A percentile compares a stretch with the other conserved stretches of the same genome.
Conservation (phyloP, 2,329 filamentous ascomycete species). For the Pseudogymnoascus sp. region DNA sequence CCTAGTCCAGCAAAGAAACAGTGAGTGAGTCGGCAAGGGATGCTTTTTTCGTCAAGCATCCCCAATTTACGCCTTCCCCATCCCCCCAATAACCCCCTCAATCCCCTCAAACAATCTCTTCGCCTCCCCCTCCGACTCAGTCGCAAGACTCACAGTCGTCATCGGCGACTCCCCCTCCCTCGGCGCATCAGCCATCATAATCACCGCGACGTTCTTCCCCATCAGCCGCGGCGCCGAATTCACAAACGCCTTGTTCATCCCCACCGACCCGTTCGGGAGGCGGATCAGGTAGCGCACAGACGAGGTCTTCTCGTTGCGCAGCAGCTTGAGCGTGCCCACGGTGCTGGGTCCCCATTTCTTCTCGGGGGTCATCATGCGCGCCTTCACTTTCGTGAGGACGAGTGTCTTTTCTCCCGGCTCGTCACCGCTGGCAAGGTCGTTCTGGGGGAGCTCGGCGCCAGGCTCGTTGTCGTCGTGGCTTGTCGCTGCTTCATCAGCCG, state of each 20-base stretch:
- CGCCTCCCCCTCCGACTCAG: conserved; percentile 43
- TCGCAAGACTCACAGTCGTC: conserved; percentile 48
- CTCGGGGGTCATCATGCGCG: conserved; percentile 34
- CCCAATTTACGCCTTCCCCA: not conserved
- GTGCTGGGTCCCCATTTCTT: not conserved
- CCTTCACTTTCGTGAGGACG: conserved; percentile 46
- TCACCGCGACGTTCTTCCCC: conserved; percentile 53
- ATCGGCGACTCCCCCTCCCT: conserved; percentile 61
- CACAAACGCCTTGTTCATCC: conserved; percentile 64
- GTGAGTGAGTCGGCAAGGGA: too few species aligned
- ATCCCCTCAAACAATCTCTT: conserved; percentile 38
- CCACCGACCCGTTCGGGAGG: conserved; percentile 60
- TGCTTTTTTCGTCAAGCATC: not conserved
- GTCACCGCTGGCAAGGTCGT: conserved; percentile 53
- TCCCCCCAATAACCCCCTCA: conserved; percentile 26
- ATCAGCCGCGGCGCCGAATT: conserved; percentile 55
- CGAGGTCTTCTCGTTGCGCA: conserved; percentile 35
- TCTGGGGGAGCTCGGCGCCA: conserved; percentile 32
- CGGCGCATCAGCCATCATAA: conserved; percentile 50
- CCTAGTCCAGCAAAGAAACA: not conserved
- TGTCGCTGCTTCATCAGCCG: conserved; percentile 19
- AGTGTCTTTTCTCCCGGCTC: conserved; percentile 65
- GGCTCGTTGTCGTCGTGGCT: conserved; percentile 22
- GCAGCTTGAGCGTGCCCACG: not conserved
- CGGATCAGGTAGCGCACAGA: conserved; percentile 52